Percentiles rank a stretch among this genome's conserved stretches.
Evolutionary conservation across 2,329 filamentous ascomycete species (phyloP).

Genomic region (Ambrosiella xylebori): DNA sequence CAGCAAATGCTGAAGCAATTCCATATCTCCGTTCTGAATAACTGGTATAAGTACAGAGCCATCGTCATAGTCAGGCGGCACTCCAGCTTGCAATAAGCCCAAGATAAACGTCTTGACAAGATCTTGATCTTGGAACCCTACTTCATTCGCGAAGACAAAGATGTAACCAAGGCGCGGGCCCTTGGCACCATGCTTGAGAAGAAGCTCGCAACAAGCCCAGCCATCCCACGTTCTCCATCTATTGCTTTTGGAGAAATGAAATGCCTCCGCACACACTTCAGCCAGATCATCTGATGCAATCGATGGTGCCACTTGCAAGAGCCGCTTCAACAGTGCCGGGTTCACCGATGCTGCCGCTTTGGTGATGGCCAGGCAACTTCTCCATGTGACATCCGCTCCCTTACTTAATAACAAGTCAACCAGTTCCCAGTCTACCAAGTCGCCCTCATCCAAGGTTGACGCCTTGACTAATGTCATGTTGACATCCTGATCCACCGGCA

Average conservation of each 20-base stretch:
- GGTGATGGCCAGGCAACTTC: constrained; percentile 2
- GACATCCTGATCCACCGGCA: constrained; percentile 31
- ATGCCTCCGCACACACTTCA: too few species aligned
- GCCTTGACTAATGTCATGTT: constrained; percentile 33
- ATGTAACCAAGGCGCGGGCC: constrained; percentile 1
- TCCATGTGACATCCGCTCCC: constrained; percentile 5
- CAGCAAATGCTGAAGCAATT: constrained; percentile 17
- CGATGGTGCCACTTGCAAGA: neutral
- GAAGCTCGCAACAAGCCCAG: constrained; percentile 24
- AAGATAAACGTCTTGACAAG: neutral
- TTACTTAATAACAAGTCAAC: constrained; percentile 7
- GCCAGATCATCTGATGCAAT: constrained; percentile 2
- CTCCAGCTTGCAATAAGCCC: too few species aligned
- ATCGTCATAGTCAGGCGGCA: neutral
- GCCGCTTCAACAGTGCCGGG: neutral
- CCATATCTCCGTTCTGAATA: neutral
- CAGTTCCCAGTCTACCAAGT: constrained; percentile 3
- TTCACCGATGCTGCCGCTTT: neutral
- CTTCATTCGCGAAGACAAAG: constrained; percentile 1
- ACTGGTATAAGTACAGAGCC: neutral
- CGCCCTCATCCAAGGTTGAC: constrained; percentile 25
- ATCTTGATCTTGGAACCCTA: neutral
- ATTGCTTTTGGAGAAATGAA: neutral
- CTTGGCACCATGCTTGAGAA: constrained; percentile 31
- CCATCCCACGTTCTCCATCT: constrained; percentile 9